A percentile compares a stretch with the other conserved stretches of the same genome.
phyloP scores from a whole-genome alignment of 176 grass and related monocot genomes.

The Otatea glauca region DNA sequence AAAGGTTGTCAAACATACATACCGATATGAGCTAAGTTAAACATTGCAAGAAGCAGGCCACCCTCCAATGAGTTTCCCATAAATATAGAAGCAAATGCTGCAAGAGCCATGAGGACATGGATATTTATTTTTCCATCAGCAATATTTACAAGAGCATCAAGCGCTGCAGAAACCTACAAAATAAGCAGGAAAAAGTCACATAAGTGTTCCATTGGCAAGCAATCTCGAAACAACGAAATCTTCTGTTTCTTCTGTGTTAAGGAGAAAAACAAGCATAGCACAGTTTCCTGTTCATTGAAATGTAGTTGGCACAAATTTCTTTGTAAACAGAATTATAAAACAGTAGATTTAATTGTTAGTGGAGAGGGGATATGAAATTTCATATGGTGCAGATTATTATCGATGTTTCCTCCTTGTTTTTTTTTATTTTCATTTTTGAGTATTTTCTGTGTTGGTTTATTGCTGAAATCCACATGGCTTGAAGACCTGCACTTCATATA shows the following conservation, averaged over 20 bases:
- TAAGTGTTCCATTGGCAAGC: neutral
- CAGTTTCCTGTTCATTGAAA: neutral
- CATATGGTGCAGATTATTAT: neutral
- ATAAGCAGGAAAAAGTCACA: constrained; percentile 34
- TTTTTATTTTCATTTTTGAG: neutral
- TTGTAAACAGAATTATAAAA: neutral
- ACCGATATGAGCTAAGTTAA: constrained; percentile 98
- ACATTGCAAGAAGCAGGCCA: constrained; percentile 98
- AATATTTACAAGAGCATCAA: constrained; percentile 93
- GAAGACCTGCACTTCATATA: neutral
- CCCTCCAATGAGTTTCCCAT: constrained; percentile 98
- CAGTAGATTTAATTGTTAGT: neutral
- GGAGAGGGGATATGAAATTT: neutral
- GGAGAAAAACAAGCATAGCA: neutral
- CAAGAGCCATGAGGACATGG: constrained; percentile 97
- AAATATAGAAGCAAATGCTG: constrained; percentile 97
- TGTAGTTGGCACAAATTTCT: neutral
- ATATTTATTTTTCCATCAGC: constrained; percentile 93
- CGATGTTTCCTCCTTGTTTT: neutral
- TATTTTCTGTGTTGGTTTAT: neutral
- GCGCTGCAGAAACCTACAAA: constrained; percentile 82
- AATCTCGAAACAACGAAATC: neutral
- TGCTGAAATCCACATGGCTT: neutral
- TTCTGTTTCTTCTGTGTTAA: neutral
- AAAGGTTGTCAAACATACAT: constrained; percentile 34